A percentile compares a stretch with the other conserved stretches of the same genome.
Conservation (phyloP, 495 filamentous ascomycete species). For the Articulospora tetracladia region DNA sequence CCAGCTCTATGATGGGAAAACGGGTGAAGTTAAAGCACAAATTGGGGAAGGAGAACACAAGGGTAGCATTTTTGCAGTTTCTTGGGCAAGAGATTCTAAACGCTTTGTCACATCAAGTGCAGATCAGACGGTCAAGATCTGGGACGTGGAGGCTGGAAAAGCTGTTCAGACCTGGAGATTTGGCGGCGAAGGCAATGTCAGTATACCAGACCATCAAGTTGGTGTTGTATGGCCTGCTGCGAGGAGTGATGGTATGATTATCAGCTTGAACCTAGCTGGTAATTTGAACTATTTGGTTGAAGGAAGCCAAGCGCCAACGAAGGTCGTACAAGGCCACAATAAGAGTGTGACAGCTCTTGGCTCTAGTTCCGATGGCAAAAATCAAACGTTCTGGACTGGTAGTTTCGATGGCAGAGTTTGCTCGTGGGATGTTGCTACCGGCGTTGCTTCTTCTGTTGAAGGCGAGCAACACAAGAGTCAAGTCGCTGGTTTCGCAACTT, state of each 20-base stretch:
- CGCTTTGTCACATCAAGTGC: conserved; percentile 88
- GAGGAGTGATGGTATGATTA: conserved; percentile 77
- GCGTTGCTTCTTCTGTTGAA: conserved; percentile 62
- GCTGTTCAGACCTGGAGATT: conserved; percentile 78
- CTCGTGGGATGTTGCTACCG: conserved; percentile 71
- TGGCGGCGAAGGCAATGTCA: conserved; percentile 73
- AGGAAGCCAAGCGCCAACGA: conserved; percentile 61
- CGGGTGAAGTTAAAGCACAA: conserved; percentile 71
- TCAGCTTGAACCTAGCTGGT: conserved; percentile 82
- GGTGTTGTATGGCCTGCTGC: conserved; percentile 89
- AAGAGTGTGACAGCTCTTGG: conserved; percentile 80
- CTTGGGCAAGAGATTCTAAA: conserved; percentile 87
- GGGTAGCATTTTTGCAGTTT: conserved; percentile 87
- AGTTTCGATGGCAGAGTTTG: conserved; percentile 86
- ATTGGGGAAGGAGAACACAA: conserved; percentile 82
- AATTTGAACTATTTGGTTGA: conserved; percentile 85
- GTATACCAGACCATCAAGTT: conserved; percentile 82
- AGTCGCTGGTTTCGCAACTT: conserved; percentile 68
- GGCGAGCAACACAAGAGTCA: conserved; percentile 80
- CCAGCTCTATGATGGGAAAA: conserved; percentile 93
- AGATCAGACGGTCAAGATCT: conserved; percentile 85
- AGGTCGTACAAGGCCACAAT: conserved; percentile 86
- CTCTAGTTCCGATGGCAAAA: conserved; percentile 35
- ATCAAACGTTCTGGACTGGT: conserved; percentile 73
- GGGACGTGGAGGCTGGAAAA: conserved; percentile 80